Evolutionary conservation across 2,329 filamentous ascomycete species (phyloP).

Genomic region (Hypoxylon sp.): DNA sequence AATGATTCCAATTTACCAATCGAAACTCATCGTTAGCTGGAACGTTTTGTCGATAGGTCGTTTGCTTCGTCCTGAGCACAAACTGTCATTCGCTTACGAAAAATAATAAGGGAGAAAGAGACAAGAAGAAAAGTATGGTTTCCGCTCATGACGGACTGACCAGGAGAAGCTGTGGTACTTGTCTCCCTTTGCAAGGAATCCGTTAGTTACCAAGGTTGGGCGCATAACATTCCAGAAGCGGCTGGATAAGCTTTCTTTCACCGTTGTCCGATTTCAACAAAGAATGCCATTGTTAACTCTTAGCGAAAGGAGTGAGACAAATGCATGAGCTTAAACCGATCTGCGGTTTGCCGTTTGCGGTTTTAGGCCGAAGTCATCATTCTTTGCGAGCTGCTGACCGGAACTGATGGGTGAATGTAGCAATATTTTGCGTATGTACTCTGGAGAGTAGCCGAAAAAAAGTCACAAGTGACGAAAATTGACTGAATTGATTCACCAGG

Average conservation of each 20-base stretch:
- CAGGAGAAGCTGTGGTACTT: constrained; percentile 37
- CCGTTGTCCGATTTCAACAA: constrained; percentile 46
- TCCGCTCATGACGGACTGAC: constrained; percentile 24
- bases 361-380: constrained; percentile 22
- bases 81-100: constrained; percentile 7
- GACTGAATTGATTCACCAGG: not conserved
- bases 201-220: constrained; percentile 35
- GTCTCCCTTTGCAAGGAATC: constrained; percentile 46
- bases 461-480: not conserved
- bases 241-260: constrained; percentile 38
- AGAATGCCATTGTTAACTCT: constrained; percentile 45
- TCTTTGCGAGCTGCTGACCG: constrained; percentile 35
- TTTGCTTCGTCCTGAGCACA: constrained; percentile 24
- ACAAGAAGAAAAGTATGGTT: constrained; percentile 24
- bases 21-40: constrained; percentile 30
- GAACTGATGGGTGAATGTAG: constrained; percentile 30
- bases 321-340: constrained; percentile 20
- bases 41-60: constrained; percentile 17
- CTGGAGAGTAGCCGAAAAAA: not conserved
- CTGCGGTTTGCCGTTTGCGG: constrained; percentile 50
- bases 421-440: not conserved
- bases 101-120: constrained; percentile 32
- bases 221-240: constrained; percentile 47
- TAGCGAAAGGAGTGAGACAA: constrained; percentile 46
- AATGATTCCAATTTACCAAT: constrained; percentile 25